Evolutionary conservation across 345 rosid genomes (phyloP).

Genomic region (Eucalyptus camaldulensis): DNA sequence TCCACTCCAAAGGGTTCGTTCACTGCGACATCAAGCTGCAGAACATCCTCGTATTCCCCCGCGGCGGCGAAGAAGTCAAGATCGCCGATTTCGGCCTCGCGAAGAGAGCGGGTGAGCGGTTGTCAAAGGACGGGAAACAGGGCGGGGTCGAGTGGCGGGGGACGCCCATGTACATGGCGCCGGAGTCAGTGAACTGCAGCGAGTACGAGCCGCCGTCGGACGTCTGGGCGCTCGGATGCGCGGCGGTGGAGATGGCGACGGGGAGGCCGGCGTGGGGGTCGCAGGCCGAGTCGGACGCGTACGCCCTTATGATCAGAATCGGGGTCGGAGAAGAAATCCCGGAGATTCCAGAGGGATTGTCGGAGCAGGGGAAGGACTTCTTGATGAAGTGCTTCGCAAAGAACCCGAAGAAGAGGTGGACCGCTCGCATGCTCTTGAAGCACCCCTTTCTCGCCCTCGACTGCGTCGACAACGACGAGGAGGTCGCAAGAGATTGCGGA

Average conservation of each 20-base stretch:
- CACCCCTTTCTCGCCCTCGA: conserved; percentile 37
- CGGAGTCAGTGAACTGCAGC: conserved; percentile 46
- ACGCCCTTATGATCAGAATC: neutral
- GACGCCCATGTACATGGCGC: conserved; percentile 71
- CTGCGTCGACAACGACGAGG: neutral
- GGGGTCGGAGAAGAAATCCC: conserved; percentile 15
- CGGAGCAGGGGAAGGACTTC: conserved; percentile 66
- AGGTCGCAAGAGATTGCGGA: neutral
- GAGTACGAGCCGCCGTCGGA: conserved; percentile 55
- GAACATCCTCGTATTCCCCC: conserved; percentile 27
- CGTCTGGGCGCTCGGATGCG: conserved; percentile 23
- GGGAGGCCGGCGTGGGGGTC: conserved; percentile 56
- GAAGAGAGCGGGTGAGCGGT: conserved; percentile 6
- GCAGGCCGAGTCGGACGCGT: neutral
- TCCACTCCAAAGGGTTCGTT: conserved; percentile 39
- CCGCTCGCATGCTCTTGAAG: conserved; percentile 37
- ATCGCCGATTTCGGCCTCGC: conserved; percentile 78
- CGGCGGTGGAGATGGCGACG: neutral
- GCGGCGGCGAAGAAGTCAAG: conserved; percentile 2
- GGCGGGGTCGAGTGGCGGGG: conserved; percentile 33
- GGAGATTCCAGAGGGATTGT: conserved; percentile 35
- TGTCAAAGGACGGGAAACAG: neutral
- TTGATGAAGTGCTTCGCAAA: neutral
- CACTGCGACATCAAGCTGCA: conserved; percentile 21
- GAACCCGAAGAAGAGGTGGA: conserved; percentile 21